Conservation (phyloP, 768 basidiomycete species). For the Agrocybe pediades region DNA sequence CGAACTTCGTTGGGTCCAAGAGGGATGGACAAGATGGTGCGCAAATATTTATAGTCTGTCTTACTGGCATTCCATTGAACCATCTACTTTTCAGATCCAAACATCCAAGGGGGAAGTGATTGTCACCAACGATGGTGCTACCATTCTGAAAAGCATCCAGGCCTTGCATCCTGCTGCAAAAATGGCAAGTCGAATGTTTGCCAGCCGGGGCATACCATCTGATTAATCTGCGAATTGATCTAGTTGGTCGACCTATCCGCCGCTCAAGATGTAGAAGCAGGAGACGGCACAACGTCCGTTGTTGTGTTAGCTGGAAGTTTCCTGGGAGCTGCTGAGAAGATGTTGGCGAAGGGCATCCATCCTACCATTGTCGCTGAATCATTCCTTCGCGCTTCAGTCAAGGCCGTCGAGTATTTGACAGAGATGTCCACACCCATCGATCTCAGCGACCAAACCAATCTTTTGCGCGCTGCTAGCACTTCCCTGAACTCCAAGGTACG, state of each 20-base stretch:
- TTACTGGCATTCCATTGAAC: slow-evolving; percentile 8
- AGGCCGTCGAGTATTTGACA: slow-evolving; percentile 91
- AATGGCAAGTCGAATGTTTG: slow-evolving; percentile 63
- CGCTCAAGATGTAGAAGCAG: slow-evolving; percentile 98
- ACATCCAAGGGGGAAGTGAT: slow-evolving; percentile 95
- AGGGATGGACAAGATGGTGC: slow-evolving; percentile 99
- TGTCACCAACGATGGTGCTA: slow-evolving; percentile 98
- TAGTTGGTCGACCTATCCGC: slow-evolving; percentile 97
- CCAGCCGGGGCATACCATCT: neutral
- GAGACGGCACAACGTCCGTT: slow-evolving; percentile 97
- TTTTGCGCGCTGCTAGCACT: slow-evolving; percentile 92
- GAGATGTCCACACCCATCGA: slow-evolving; percentile 94
- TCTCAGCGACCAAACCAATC: slow-evolving; percentile 79
- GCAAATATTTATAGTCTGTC: slow-evolving; percentile 18
- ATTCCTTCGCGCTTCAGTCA: slow-evolving; percentile 89
- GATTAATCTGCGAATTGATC: slow-evolving; percentile 14
- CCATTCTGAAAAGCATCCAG: slow-evolving; percentile 93
- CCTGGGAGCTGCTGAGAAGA: slow-evolving; percentile 93
- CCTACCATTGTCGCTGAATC: slow-evolving; percentile 96
- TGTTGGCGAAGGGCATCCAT: slow-evolving; percentile 96
- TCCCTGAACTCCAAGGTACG: slow-evolving; percentile 93
- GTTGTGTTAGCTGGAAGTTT: slow-evolving; percentile 95
- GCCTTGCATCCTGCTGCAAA: slow-evolving; percentile 97
- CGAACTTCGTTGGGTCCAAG: slow-evolving; percentile 94
- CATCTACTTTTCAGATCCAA: slow-evolving; percentile 69